Conservation (phyloP, 2,329 filamentous ascomycete genomes). For the Coniochaeta hoffmannii region DNA sequence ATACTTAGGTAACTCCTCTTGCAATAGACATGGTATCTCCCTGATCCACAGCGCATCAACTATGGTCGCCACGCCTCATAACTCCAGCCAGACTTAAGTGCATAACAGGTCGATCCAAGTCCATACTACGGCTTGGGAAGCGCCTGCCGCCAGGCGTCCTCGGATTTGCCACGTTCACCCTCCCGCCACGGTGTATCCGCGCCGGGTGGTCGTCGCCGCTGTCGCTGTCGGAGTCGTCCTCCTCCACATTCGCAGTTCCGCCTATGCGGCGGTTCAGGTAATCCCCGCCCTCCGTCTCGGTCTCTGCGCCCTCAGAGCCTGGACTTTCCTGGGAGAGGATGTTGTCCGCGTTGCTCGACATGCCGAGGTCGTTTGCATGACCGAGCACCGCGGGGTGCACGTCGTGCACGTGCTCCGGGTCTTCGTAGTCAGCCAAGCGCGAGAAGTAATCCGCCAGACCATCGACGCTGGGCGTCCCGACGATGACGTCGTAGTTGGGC, state of each 20-base stretch:
- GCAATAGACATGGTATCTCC: background rate
- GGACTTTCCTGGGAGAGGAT: background rate
- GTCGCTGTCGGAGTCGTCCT: conserved; percentile 30
- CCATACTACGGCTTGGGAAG: conserved; percentile 49
- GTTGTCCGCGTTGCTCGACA: background rate
- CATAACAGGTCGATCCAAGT: conserved; percentile 38
- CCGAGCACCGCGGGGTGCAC: background rate
- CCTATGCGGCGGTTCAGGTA: background rate
- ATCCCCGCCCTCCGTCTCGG: background rate
- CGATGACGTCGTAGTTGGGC: conserved; percentile 74
- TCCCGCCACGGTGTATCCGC: conserved; percentile 38
- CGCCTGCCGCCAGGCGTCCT: conserved; percentile 44
- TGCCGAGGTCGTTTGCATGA: background rate
- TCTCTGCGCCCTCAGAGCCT: background rate
- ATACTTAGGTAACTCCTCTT: background rate
- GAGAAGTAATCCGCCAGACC: conserved; percentile 81
- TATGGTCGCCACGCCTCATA: conserved; percentile 11
- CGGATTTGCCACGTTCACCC: conserved; percentile 52
- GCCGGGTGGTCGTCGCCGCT: conserved; percentile 30
- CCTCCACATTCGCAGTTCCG: conserved; percentile 13
- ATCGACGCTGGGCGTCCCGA: conserved; percentile 61
- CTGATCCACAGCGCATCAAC: background rate
- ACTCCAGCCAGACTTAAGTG: conserved; percentile 24
- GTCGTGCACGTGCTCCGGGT: background rate
- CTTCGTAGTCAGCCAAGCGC: conserved; percentile 66